Conservation (phyloP, 2,329 filamentous ascomycete species). For the Neofusicoccum kwambonambiense region DNA sequence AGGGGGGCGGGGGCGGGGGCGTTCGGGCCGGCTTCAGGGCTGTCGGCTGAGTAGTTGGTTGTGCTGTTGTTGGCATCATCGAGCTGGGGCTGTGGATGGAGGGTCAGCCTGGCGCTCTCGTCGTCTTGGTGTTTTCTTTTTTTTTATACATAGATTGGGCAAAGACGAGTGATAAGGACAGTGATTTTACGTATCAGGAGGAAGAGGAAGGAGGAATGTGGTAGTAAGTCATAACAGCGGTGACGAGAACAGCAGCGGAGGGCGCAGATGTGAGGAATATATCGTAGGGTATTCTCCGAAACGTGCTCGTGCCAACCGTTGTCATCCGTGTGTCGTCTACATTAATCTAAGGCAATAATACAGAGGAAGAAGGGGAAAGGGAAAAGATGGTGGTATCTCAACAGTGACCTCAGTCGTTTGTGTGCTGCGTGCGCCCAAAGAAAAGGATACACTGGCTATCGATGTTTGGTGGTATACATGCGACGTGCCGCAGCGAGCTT, state of each 20-base stretch:
- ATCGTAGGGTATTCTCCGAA: slow-evolving; percentile 12
- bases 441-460: slow-evolving; percentile 12
- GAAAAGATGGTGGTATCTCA: slow-evolving; percentile 11
- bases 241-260: slow-evolving; percentile 15
- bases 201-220: background rate
- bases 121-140: slow-evolving; percentile 33
- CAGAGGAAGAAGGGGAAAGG: slow-evolving; percentile 16
- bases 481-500: slow-evolving; percentile 2
- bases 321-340: slow-evolving; percentile 8
- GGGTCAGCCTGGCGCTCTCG: slow-evolving; percentile 19
- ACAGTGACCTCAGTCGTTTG: slow-evolving; percentile 12
- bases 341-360: slow-evolving; percentile 20
- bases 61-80: slow-evolving; percentile 6
- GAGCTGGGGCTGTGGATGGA: slow-evolving; percentile 21
- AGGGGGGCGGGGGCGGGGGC: no score
- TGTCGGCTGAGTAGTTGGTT: background rate
- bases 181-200: slow-evolving; percentile 22
- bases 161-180: slow-evolving; percentile 31
- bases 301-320: slow-evolving; percentile 2
- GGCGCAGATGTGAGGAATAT: slow-evolving; percentile 4
- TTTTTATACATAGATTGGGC: slow-evolving; percentile 27
- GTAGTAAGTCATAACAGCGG: background rate
- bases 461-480: slow-evolving; percentile 16
- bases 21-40: slow-evolving; percentile 47
- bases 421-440: slow-evolving; percentile 1